Conservation (phyloP, 2,329 filamentous ascomycete genomes). For the Aspergillus novoparasiticus region DNA sequence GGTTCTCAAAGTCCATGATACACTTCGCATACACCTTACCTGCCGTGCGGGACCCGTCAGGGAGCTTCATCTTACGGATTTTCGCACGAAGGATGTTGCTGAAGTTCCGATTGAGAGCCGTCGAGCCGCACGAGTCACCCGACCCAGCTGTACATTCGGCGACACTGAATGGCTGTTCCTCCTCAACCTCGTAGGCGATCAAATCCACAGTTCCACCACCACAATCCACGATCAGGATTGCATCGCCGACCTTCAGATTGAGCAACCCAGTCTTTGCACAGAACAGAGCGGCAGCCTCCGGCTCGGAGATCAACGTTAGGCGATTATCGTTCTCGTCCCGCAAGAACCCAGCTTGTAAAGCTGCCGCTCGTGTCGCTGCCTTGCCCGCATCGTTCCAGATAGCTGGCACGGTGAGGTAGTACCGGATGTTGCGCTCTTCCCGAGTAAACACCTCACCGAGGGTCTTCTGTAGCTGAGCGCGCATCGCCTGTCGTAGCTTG, state of each 20-base stretch:
- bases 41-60: constrained; percentile 95
- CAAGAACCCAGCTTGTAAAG: constrained; percentile 94
- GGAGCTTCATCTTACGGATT: constrained; percentile 98
- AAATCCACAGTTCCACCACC: constrained; percentile 98
- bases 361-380: constrained; percentile 90
- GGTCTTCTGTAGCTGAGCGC: constrained; percentile 92
- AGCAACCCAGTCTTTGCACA: constrained; percentile 95
- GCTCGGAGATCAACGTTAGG: constrained; percentile 90
- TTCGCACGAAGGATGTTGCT: constrained; percentile 97
- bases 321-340: constrained; percentile 98
- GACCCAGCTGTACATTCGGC: constrained; percentile 96
- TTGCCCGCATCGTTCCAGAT: constrained; percentile 99
- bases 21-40: constrained; percentile 98
- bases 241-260: constrained; percentile 97
- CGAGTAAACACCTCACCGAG: constrained; percentile 96
- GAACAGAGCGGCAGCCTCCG: constrained; percentile 95
- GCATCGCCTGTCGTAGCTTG: constrained; percentile 96
- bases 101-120: constrained; percentile 95
- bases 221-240: constrained; percentile 97
- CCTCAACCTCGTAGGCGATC: constrained; percentile 98
- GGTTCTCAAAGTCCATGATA: constrained; percentile 99
- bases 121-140: constrained; percentile 97
- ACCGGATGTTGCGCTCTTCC: constrained; percentile 96
- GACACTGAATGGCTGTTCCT: constrained; percentile 95
- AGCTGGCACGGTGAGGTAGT: constrained; percentile 97